Base-by-base conservation (phyloP, 495 filamentous ascomycete species). In the Aspergillus indologenus region DNA sequence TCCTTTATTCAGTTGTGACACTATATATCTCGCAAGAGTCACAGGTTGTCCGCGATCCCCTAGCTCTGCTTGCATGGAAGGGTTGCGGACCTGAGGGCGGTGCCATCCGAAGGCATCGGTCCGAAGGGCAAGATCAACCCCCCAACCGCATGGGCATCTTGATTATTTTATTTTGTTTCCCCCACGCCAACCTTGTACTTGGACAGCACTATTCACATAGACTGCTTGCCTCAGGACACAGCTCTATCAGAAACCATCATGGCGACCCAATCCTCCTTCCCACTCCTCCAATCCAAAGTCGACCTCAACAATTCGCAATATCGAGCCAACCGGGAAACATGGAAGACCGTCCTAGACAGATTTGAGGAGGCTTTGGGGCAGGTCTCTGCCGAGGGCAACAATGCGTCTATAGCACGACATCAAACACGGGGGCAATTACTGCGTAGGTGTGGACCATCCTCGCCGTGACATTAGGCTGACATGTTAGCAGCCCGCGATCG, bases 401-500 rank as follows among this genome's bases (percentile, higher is more conserved):
- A 66, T 3, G 44, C 43, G 15, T 66, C 66, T 21, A 22, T 68
- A 20, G 14, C n/a, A 29, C 26, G 66, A 54, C 66, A 68, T 42
- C 63, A 62, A 48, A 49, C n/a, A 12, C 61, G 66, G 1, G 66
- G 66, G 1, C 65, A 68, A 44, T 47, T 68, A 8, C 31, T 68
- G 44, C 62, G 62, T 65, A 60, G n/a, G 65, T 58, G 15, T 18
- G 8, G 15, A 6, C 18, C n/a, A 29, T 7, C 20, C 18, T 51
- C 5, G 26, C 31, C 23, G 15, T n/a, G 14, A 5, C 1, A 9
- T 14, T 26, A 24, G 12, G 26, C 26, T 26, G 5, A 18, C 11
- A 53, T 1, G 20, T 29, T 14, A 18, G 17, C 52, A 68, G 65
- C 65, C 5, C 46, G 64, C 18, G 66, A 69, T 49, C 57, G 66